Evolutionary conservation across 106 monocot species (phyloP).

Genomic region (Apostasia shenzhenica): DNA sequence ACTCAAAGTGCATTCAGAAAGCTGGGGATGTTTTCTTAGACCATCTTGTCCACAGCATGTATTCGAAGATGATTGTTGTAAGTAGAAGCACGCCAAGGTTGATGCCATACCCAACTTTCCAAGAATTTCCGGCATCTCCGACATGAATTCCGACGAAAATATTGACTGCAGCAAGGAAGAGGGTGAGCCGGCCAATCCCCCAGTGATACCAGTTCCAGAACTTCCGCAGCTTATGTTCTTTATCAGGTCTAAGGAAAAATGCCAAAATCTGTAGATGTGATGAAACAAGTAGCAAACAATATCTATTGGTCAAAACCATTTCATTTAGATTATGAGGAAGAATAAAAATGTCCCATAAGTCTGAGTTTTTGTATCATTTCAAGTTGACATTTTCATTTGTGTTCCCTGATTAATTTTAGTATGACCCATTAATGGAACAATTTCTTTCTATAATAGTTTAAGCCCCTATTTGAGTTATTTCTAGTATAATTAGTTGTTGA

Average conservation of each 20-base stretch:
- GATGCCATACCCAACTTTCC: slow-evolving; percentile 79
- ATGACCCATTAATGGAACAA: background rate
- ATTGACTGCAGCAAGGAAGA: slow-evolving; percentile 67
- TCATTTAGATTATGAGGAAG: background rate
- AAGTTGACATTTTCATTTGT: background rate
- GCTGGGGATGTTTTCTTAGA: slow-evolving; percentile 30
- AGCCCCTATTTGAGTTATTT: too few species aligned
- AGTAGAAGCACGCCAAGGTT: slow-evolving; percentile 46
- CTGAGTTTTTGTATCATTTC: background rate
- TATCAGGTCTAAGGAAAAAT: slow-evolving; percentile 50
- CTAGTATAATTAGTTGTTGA: too few species aligned
- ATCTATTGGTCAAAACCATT: background rate
- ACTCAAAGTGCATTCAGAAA: slow-evolving; percentile 8
- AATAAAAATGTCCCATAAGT: background rate
- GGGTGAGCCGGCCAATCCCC: slow-evolving; percentile 52
- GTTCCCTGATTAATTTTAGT: background rate
- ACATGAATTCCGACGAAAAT: slow-evolving; percentile 63
- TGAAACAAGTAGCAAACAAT: background rate
- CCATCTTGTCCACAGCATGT: slow-evolving; percentile 53
- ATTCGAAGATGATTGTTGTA: slow-evolving; percentile 39
- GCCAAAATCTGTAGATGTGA: slow-evolving; percentile 35
- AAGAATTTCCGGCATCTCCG: slow-evolving; percentile 57
- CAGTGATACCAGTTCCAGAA: slow-evolving; percentile 89
- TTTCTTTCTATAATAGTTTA: background rate
- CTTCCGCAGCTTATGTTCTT: slow-evolving; percentile 53